Percentiles rank a stretch among this genome's conserved stretches.
Evolutionary conservation across 495 filamentous ascomycete genomes (phyloP).

Genomic region (Trichoderma asperelloides): DNA sequence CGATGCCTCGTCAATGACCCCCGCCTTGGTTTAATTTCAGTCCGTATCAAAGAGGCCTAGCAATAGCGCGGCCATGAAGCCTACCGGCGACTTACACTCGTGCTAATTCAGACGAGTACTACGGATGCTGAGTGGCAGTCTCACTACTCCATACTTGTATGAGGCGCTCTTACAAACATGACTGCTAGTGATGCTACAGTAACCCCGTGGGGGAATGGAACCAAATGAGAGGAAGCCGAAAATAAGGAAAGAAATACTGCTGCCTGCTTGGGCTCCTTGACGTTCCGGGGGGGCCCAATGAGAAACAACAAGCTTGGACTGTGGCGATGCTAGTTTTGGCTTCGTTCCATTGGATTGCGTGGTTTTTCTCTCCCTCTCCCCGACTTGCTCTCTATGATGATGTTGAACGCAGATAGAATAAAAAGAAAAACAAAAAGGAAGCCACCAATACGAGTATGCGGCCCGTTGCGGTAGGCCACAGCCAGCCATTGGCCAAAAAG

Average conservation of each 20-base stretch:
- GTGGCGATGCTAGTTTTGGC: background rate
- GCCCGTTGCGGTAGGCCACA: background rate
- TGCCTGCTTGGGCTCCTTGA: background rate
- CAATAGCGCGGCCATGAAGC: background rate
- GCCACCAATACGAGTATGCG: background rate
- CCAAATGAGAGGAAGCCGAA: too few species aligned
- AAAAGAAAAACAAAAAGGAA: background rate
- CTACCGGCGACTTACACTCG: background rate
- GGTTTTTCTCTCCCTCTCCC: background rate
- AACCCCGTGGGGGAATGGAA: conserved; percentile 4
- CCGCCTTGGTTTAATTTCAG: background rate
- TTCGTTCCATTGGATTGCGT: background rate
- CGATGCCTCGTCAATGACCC: background rate
- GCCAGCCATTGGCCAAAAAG: background rate
- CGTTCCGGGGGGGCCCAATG: background rate
- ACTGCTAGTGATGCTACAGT: background rate
- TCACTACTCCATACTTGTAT: too few species aligned
- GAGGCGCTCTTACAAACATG: too few species aligned
- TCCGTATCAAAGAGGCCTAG: background rate
- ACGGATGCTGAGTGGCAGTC: background rate
- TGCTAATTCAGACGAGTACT: background rate
- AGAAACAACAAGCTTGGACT: background rate
- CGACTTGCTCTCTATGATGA: background rate
- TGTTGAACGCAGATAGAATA: background rate
- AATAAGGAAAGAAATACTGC: background rate